Conservation (phyloP, 2,329 filamentous ascomycete species). For the Daldinia sp. region DNA sequence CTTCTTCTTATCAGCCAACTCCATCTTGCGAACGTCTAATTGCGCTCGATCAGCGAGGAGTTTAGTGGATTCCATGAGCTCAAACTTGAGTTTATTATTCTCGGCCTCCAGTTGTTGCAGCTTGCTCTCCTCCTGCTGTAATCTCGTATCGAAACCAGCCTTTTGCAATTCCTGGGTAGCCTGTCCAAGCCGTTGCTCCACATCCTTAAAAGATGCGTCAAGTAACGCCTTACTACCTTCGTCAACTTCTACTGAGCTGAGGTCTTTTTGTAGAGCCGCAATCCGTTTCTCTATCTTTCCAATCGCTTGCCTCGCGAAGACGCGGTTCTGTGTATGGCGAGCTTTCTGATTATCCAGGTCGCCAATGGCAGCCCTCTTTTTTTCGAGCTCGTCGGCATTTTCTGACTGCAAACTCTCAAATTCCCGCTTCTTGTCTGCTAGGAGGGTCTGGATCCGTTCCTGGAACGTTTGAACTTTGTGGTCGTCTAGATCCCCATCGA, state of each 20-base stretch:
- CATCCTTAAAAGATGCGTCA: conserved; percentile 75
- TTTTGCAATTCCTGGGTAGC: conserved; percentile 69
- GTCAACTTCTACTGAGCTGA: conserved; percentile 80
- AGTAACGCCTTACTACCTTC: conserved; percentile 84
- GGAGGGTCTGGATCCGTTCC: conserved; percentile 76
- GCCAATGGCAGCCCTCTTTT: conserved; percentile 75
- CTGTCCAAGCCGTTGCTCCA: conserved; percentile 68
- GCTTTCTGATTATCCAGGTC: conserved; percentile 78
- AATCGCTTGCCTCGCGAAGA: conserved; percentile 77
- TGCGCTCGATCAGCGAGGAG: conserved; percentile 84
- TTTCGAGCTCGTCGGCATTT: conserved; percentile 75
- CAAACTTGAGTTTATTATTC: conserved; percentile 75
- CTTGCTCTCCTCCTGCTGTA: conserved; percentile 71
- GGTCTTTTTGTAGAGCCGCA: conserved; percentile 69
- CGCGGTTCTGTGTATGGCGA: conserved; percentile 75
- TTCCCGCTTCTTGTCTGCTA: conserved; percentile 79
- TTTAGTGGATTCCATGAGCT: conserved; percentile 83
- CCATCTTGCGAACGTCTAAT: conserved; percentile 83
- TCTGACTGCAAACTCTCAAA: conserved; percentile 78
- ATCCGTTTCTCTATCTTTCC: conserved; percentile 76
- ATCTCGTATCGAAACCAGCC: conserved; percentile 74
- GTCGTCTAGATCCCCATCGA: conserved; percentile 80
- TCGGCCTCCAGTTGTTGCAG: conserved; percentile 76
- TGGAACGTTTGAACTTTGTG: conserved; percentile 78
- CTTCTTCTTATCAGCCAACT: conserved; percentile 75